Conservation (phyloP, 768 basidiomycete genomes). For the Leccinum subtestaceum region DNA sequence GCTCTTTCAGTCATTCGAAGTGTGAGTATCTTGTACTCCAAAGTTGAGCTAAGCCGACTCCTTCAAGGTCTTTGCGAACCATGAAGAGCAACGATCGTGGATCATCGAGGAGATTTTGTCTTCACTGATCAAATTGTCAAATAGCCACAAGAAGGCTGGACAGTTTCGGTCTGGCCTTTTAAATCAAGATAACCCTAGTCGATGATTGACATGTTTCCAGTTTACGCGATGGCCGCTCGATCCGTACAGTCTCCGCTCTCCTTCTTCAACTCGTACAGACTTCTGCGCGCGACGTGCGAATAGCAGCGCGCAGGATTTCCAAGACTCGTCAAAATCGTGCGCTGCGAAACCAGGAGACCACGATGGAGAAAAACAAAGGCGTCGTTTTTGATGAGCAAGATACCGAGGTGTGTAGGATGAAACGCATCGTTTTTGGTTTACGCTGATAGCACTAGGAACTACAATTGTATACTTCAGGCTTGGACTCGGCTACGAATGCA, state of each 20-base stretch:
- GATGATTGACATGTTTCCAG: constrained; percentile 39
- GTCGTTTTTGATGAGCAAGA: constrained; percentile 68
- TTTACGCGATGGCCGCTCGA: constrained; percentile 84
- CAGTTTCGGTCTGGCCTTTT: constrained; percentile 68
- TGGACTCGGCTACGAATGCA: constrained; percentile 81
- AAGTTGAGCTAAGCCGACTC: constrained; percentile 2
- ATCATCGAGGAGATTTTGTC: constrained; percentile 96
- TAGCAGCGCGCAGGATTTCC: constrained; percentile 61
- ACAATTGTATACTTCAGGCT: constrained; percentile 61
- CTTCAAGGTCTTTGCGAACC: constrained; percentile 81
- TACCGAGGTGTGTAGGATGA: constrained; percentile 43
- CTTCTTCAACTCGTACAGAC: constrained; percentile 96
- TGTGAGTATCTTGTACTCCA: constrained; percentile 44
- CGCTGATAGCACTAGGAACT: constrained; percentile 52
- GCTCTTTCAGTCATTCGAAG: constrained; percentile 81
- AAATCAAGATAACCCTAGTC: not conserved
- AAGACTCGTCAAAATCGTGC: constrained; percentile 62
- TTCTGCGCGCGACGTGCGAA: constrained; percentile 81
- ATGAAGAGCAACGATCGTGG: constrained; percentile 90
- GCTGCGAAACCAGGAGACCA: constrained; percentile 60
- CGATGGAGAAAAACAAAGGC: constrained; percentile 46
- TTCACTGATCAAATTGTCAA: constrained; percentile 86
- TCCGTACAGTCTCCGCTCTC: constrained; percentile 90
- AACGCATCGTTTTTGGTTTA: not conserved
- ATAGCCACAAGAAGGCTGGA: constrained; percentile 85